Percentiles rank a stretch among this genome's conserved stretches.
Evolutionary conservation across 208 protist genomes (phyloP).

Genomic region (Endotrypanum monterogeii): DNA sequence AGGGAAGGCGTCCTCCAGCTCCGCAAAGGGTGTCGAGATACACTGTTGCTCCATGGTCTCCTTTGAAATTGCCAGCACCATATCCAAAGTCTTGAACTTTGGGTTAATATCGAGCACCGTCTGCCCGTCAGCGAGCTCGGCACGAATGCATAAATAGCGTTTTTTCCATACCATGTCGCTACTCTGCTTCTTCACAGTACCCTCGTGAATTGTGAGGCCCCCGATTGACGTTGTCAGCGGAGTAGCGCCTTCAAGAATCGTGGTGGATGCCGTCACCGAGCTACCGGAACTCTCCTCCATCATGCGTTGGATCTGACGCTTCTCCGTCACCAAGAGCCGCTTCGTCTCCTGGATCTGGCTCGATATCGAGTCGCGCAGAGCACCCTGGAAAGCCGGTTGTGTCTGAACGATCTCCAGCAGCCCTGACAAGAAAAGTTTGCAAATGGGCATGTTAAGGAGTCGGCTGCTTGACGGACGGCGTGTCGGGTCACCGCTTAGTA

Average conservation of each 20-base stretch:
- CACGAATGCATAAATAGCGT: conserved; percentile 78
- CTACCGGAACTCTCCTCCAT: conserved; percentile 61
- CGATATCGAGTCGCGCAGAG: conserved; percentile 59
- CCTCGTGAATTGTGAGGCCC: conserved; percentile 63
- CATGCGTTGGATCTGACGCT: conserved; percentile 37
- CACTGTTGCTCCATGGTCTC: conserved; percentile 82
- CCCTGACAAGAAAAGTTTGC: conserved; percentile 76
- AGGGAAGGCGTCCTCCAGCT: conserved; percentile 78
- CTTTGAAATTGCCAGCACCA: conserved; percentile 74
- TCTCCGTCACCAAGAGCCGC: conserved; percentile 53
- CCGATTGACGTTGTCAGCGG: conserved; percentile 56
- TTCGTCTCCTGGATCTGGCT: conserved; percentile 68
- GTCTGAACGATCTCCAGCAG: conserved; percentile 79
- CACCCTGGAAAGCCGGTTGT: conserved; percentile 58
- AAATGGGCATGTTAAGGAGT: conserved; percentile 71
- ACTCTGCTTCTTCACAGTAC: conserved; percentile 72
- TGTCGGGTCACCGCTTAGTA: conserved; percentile 58
- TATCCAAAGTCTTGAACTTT: conserved; percentile 68
- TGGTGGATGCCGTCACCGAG: conserved; percentile 49
- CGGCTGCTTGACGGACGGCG: conserved; percentile 64
- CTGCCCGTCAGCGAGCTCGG: conserved; percentile 61
- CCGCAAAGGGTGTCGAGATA: conserved; percentile 72
- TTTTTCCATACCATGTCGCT: conserved; percentile 77
- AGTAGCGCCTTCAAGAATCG: conserved; percentile 66
- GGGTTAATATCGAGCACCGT: conserved; percentile 47